Evolutionary conservation across 768 basidiomycete species (phyloP).

Genomic region (Butyriboletus loyo): DNA sequence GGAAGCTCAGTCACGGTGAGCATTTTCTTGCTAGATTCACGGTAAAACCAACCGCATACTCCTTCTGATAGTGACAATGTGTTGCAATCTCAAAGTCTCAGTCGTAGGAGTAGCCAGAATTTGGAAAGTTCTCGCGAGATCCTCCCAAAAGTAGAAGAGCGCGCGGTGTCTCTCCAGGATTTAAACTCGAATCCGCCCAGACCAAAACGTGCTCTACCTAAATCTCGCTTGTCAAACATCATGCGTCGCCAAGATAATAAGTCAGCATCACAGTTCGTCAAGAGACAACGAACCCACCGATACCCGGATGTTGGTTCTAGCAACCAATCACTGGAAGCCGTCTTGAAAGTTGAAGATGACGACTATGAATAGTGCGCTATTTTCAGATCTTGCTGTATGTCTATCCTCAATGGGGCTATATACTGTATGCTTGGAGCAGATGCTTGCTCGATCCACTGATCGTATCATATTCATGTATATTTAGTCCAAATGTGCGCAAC

Average conservation of each 20-base stretch:
- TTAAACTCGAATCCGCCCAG: constrained; percentile 6
- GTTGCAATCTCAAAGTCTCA: constrained; percentile 1
- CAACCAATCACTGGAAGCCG: not conserved
- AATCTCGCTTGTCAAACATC: constrained; percentile 10
- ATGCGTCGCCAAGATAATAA: constrained; percentile 9
- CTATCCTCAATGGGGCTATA: not conserved
- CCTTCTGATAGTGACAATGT: constrained; percentile 5
- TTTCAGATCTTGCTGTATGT: not conserved
- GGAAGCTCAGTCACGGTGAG: constrained; percentile 17
- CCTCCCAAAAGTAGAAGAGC: constrained; percentile 24
- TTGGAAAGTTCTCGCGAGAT: constrained; percentile 9
- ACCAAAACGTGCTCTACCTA: constrained; percentile 30
- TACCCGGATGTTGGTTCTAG: constrained; percentile 15
- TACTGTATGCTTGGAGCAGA: not conserved
- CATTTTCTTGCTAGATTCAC: no score
- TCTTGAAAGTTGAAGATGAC: constrained; percentile 15
- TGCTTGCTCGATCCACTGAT: not conserved
- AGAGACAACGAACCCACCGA: constrained; percentile 26
- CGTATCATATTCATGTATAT: constrained; percentile 5
- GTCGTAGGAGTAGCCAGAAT: constrained; percentile 8
- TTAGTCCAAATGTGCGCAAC: not conserved
- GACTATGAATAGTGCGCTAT: constrained; percentile 9
- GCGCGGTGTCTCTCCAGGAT: constrained; percentile 13
- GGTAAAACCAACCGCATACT: not conserved
- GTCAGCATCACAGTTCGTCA: constrained; percentile 4